Base-by-base conservation (phyloP, 2,329 filamentous ascomycete genomes). In the Verticillium nonalfalfae region DNA sequence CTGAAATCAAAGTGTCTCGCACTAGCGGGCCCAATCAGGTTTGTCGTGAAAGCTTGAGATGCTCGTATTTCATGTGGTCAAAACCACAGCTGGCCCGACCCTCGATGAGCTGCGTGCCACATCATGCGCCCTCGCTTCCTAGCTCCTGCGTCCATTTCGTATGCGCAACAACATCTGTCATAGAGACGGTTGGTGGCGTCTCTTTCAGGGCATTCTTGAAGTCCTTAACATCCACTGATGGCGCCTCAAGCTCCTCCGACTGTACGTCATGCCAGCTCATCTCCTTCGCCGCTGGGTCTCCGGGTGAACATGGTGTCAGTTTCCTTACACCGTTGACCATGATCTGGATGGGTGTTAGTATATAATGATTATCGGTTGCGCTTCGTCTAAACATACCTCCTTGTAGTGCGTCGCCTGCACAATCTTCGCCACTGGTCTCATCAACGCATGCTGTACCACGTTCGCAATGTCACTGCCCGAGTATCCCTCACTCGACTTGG, bases 331-430 rank as follows among this genome's bases (percentile, higher is more conserved):
- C 85, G 31, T 96, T 89, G 61, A 87, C 82, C 68, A 83, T 83
- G 36, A 96, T 87, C 90, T 94, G 65, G 26, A 56, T 14, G 26
- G 38, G 7, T 60, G 62, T 67, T 65, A 70, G 66, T 57, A 59
- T 54, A 31, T 7, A 4, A 9, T 18, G 11, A 10, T 3, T 18
- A 18, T 6, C 21, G 15, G 14, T n/a, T 10, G n/a, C 36, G 54
- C n/a, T 2, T 7, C 26, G 7, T 36, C 26, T 3, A 1, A 55
- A 74, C 78, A 55, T 80, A 94, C 94, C 79, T 90, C 89, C 76
- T 97, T 97, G 78, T 98, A 99, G 79, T 99, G 95, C 59, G 95
- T 99, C 18, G 95, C 94, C 65, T 93, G 96, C 74, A 98, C 89
- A 68, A 99, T 98, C 77, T 97, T 96, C 64, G 95, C 85, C 64